Percentiles rank a stretch among this genome's conserved stretches.
Conservation (phyloP, 1,284 basidiomycete species). For the Ganoderma boninense region DNA sequence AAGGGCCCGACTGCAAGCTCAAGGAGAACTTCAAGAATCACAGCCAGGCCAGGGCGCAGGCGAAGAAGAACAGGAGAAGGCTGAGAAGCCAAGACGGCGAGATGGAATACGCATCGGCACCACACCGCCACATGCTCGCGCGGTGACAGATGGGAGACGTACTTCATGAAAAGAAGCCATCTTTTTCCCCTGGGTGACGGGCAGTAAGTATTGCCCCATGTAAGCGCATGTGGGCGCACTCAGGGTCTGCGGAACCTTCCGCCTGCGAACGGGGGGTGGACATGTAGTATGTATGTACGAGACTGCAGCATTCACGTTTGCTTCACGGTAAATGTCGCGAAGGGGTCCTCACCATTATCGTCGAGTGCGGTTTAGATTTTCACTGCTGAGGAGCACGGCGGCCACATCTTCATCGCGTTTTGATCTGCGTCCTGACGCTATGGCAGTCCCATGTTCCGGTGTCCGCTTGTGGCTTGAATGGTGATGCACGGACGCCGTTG, state of each 20-base stretch:
- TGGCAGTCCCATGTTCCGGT: not conserved
- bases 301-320: not conserved
- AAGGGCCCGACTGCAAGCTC: no score
- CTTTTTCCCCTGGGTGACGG: not conserved
- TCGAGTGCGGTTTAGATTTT: not conserved
- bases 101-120: not conserved
- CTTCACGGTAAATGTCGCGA: not conserved
- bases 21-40: not conserved
- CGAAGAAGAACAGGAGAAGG: not conserved
- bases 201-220: not conserved
- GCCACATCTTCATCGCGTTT: not conserved
- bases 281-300: not conserved
- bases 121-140: not conserved
- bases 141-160: not conserved
- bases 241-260: not conserved
- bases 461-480: not conserved
- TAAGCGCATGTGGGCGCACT: not conserved
- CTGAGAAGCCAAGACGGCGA: not conserved
- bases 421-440: not conserved
- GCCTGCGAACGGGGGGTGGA: not conserved
- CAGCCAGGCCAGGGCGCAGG: no score
- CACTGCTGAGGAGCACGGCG: not conserved
- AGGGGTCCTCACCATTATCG: not conserved
- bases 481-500: not conserved
- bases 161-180: constrained; percentile 1